phyloP scores from a whole-genome alignment of 2,329 filamentous ascomycete species.

The Colletotrichum neosansevieriae region DNA sequence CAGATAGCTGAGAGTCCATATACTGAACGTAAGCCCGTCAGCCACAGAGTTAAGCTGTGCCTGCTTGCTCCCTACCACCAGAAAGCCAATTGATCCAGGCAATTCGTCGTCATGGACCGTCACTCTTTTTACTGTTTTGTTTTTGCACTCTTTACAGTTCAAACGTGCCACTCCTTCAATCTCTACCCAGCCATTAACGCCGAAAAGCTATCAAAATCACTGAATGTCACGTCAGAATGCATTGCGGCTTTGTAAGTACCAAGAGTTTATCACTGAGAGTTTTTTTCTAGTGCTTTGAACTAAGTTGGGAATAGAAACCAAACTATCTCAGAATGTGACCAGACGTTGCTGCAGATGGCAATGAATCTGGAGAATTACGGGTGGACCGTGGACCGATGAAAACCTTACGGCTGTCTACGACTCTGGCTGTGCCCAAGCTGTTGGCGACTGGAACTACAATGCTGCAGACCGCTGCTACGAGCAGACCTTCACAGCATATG shows the following conservation, averaged over 20 bases:
- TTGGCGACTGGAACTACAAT: no score
- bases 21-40: neutral
- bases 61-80: neutral
- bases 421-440: no score
- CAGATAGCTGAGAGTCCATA: neutral
- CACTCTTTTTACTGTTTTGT: neutral
- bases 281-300: no score
- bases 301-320: neutral
- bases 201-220: slow-evolving; percentile 6
- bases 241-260: neutral
- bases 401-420: no score
- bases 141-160: neutral
- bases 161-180: slow-evolving; percentile 7
- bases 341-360: no score
- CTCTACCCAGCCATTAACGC: slow-evolving; percentile 5
- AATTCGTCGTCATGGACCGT: neutral
- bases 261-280: no score
- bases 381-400: no score
- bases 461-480: no score
- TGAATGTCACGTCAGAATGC: neutral
- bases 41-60: neutral
- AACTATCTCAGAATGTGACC: slow-evolving; percentile 10
- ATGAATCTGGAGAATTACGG: no score
- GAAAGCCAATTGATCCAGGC: neutral
- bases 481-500: slow-evolving; percentile 8